Percentiles rank a stretch among this genome's conserved stretches.
Evolutionary conservation across 2,329 filamentous ascomycete species (phyloP).

Genomic region (Pseudomassariella vexata): DNA sequence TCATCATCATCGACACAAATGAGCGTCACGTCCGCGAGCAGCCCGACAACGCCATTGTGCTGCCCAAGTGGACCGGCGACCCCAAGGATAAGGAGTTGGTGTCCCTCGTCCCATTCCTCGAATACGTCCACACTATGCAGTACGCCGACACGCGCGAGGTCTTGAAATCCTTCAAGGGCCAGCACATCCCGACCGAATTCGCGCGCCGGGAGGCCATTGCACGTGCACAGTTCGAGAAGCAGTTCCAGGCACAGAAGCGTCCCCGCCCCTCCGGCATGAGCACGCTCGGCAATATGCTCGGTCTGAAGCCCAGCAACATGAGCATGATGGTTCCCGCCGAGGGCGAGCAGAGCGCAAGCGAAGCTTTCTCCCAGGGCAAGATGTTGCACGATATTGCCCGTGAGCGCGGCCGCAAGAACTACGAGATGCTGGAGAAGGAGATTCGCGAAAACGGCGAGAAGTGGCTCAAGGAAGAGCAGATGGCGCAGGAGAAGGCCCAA

Average conservation of each 20-base stretch:
- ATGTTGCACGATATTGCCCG: constrained; percentile 94
- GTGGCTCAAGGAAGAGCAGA: constrained; percentile 91
- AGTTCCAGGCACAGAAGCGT: constrained; percentile 62
- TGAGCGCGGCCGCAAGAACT: constrained; percentile 85
- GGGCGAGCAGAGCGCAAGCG: constrained; percentile 64
- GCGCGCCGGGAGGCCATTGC: constrained; percentile 80
- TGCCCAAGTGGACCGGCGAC: constrained; percentile 86
- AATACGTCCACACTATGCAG: constrained; percentile 94
- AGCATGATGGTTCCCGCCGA: constrained; percentile 54
- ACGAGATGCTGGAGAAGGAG: constrained; percentile 82
- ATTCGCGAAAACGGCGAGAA: constrained; percentile 91
- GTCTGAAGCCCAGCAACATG: constrained; percentile 64
- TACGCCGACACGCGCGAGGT: constrained; percentile 81
- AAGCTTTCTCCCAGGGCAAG: constrained; percentile 86
- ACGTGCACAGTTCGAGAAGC: constrained; percentile 76
- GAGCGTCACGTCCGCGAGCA: constrained; percentile 76
- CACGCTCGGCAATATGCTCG: constrained; percentile 65
- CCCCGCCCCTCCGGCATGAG: constrained; percentile 60
- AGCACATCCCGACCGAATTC: constrained; percentile 85
- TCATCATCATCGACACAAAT: constrained; percentile 89
- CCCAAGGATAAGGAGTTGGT: constrained; percentile 81
- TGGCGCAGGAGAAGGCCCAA: constrained; percentile 79
- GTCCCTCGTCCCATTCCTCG: constrained; percentile 87
- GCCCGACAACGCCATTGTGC: constrained; percentile 91
- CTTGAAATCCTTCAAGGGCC: constrained; percentile 82